These are phyloP conservation scores for Talaromyces rugulosus DNA, from an alignment of 2,329 filamentous ascomycete genomes.

Conservation along the genomic window DNA sequence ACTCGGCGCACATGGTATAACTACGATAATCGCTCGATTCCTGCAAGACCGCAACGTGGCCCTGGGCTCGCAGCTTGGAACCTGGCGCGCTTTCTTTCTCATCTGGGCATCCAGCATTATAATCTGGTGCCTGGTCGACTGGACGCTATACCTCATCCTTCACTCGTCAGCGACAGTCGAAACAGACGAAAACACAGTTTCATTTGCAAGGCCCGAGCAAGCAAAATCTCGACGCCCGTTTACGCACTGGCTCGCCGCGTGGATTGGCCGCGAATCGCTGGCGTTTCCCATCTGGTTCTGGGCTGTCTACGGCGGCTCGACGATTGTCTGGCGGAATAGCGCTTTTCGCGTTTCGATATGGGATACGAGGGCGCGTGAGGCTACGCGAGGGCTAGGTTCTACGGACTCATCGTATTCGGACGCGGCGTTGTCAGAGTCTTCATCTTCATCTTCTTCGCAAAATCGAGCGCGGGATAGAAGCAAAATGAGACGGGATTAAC, in stretches of 20 bases:
- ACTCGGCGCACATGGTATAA: conserved; percentile 74
- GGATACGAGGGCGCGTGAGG: conserved; percentile 74
- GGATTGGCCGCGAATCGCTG: conserved; percentile 77
- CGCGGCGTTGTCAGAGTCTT: neutral
- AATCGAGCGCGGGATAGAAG: neutral
- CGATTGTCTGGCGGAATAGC: conserved; percentile 81
- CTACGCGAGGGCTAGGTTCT: conserved; percentile 19
- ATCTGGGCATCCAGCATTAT: conserved; percentile 64
- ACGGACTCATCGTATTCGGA: conserved; percentile 22
- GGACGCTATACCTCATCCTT: conserved; percentile 66
- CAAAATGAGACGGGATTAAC: neutral
- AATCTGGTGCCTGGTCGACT: conserved; percentile 72
- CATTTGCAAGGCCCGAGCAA: conserved; percentile 58
- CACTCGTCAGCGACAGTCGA: conserved; percentile 70
- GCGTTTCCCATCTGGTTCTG: conserved; percentile 86
- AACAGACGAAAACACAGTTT: conserved; percentile 66
- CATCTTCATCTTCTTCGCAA: conserved; percentile 1
- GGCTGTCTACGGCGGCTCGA: conserved; percentile 84
- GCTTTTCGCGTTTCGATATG: conserved; percentile 70
- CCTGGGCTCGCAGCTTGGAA: conserved; percentile 52
- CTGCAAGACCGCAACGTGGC: conserved; percentile 40
- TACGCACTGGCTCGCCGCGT: conserved; percentile 70
- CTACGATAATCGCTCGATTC: conserved; percentile 59
- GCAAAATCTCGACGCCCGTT: conserved; percentile 51
- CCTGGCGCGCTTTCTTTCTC: conserved; percentile 62